Percentiles rank a stretch among this genome's conserved stretches.
Conservation (phyloP, 805 yeast genomes). For the Pichia cabralensis region DNA sequence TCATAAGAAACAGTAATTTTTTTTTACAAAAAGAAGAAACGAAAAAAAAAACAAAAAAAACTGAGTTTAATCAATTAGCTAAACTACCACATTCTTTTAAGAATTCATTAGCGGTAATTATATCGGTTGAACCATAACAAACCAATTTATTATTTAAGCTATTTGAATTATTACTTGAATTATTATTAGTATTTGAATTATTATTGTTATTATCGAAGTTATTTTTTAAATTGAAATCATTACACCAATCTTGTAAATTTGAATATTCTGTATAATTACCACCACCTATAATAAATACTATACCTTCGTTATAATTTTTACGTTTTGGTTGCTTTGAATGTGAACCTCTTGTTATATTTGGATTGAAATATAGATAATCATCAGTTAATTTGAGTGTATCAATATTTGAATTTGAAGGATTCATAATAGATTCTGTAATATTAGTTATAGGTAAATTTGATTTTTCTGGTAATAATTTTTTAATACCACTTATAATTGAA, state of each 20-base stretch:
- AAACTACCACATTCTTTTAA: constrained; percentile 53
- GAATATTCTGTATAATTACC: constrained; percentile 93
- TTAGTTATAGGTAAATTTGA: constrained; percentile 83
- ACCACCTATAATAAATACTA: constrained; percentile 93
- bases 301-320: constrained; percentile 66
- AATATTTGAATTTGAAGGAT: constrained; percentile 56
- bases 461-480: constrained; percentile 79
- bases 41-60: no score
- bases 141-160: constrained; percentile 37
- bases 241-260: constrained; percentile 81
- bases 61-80: constrained; percentile 20
- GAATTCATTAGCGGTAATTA: constrained; percentile 61
- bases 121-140: constrained; percentile 79
- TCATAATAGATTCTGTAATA: constrained; percentile 86
- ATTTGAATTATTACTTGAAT: no score
- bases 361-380: constrained; percentile 85
- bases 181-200: constrained; percentile 7
- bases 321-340: constrained; percentile 84
- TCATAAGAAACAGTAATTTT: neutral
- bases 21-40: no score
- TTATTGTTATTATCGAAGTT: constrained; percentile 10
- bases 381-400: constrained; percentile 68
- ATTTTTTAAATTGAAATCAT: constrained; percentile 16
- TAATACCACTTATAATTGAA: constrained; percentile 77
- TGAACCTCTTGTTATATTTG: constrained; percentile 76